Base-by-base conservation (phyloP, 2,329 filamentous ascomycete genomes). In the Bipolaris cookei region DNA sequence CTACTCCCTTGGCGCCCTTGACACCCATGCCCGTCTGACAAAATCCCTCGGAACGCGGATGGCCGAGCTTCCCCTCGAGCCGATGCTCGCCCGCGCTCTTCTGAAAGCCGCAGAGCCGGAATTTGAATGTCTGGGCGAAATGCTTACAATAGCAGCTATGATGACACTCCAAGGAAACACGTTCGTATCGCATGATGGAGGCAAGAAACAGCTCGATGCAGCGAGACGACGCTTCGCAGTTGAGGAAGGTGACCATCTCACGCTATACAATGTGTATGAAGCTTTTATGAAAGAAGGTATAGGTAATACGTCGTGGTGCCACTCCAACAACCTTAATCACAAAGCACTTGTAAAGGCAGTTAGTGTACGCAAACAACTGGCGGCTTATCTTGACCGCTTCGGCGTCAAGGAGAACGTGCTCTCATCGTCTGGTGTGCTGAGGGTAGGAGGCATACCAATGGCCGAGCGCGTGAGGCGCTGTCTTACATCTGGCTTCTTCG, bases 111-210 rank as follows among this genome's bases (percentile, higher is more conserved):
- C 86, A 4, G 51, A 52, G 20, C 58, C 64, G 2, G 82, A 84
- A 0, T 96, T 97, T 76, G 83, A 83, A 35, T 97, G 93, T 65
- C 79, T 96, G 11, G 89, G 86, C 71, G 94, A 97, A 76, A 90
- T 98, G 50, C 83, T 98, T 23, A 92, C 89, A 1, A 96, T 98
- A 63, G 92, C 94, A 5, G 93, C 95, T 14, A 98, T 99, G 94
- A 90, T 91, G 32, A 95, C 89, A 61, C 80, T 96, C 0, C 90
- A 93, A 58, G 90, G 91, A 4, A 88, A 86, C 43, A 84, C 96
- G 0, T 98, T 92, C 89, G 86, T 97, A 60, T 84, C 89, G 30
- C 88, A 92, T 65, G 89, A 93, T 21, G 90, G 86, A 35, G 89
- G 91, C 64, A 90, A 89, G 69, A 92, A 90, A 68, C 81, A 83